Conservation (phyloP, 1,284 basidiomycete genomes). For the Irpex rosettiformis region DNA sequence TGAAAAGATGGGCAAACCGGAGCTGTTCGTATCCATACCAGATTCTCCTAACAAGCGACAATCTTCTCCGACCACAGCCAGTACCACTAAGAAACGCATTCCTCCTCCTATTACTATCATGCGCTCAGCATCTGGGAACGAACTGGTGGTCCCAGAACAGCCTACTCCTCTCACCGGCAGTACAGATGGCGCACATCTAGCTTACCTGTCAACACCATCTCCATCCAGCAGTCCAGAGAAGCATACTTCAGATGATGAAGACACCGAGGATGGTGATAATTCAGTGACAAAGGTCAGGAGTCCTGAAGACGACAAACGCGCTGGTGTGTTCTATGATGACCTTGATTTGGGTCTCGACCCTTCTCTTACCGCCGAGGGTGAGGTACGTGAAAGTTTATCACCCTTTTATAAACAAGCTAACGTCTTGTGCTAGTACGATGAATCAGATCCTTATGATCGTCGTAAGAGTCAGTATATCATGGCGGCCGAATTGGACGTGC, state of each 20-base stretch:
- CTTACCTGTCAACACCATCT: conserved; percentile 28
- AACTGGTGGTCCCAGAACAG: conserved; percentile 16
- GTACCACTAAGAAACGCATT: conserved; percentile 29
- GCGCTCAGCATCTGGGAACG: conserved; percentile 13
- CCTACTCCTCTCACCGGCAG: conserved; percentile 18
- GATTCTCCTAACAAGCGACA: conserved; percentile 22
- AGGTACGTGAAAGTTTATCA: conserved; percentile 22
- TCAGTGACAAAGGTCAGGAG: conserved; percentile 30
- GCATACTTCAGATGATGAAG: conserved; percentile 19
- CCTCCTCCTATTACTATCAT: conserved; percentile 51
- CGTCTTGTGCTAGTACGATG: conserved; percentile 46
- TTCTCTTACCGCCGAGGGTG: conserved; percentile 19
- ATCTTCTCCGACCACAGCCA: conserved; percentile 27
- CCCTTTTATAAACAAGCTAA: conserved; percentile 6
- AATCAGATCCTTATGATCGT: conserved; percentile 65
- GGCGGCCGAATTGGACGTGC: conserved; percentile 68
- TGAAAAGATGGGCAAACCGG: conserved; percentile 29
- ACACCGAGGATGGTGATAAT: conserved; percentile 19
- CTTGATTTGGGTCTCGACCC: conserved; percentile 64
- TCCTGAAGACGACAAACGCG: conserved; percentile 57
- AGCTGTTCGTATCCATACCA: conserved; percentile 31
- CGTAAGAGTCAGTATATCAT: conserved; percentile 68
- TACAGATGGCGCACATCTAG: conserved; percentile 25
- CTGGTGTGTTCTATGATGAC: conserved; percentile 67
- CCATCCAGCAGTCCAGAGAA: conserved; percentile 20